These are phyloP conservation scores for Pistacia vera DNA, from an alignment of 345 rosid genomes.

Conservation along the genomic window DNA sequence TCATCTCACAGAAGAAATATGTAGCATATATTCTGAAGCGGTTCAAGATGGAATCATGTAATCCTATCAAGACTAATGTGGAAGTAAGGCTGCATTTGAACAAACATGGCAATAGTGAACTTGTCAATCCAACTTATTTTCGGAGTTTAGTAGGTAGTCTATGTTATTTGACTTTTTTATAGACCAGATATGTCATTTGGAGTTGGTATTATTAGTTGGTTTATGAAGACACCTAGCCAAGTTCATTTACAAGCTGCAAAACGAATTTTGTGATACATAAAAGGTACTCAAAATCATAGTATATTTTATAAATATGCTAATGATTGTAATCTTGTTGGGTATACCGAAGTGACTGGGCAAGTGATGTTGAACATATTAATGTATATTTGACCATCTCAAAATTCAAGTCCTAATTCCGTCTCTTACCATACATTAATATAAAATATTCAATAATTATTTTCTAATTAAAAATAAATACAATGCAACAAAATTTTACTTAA, in stretches of 20 bases:
- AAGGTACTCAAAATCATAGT: neutral
- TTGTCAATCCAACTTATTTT: neutral
- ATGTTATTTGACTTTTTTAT: neutral
- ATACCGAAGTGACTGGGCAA: neutral
- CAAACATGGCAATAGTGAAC: neutral
- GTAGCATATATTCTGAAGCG: neutral
- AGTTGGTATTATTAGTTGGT: conserved; percentile 11
- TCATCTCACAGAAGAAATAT: neutral
- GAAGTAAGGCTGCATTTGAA: conserved; percentile 2
- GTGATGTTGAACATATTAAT: neutral
- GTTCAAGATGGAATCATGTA: conserved; percentile 8
- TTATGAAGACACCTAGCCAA: conserved; percentile 2
- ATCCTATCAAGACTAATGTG: neutral
- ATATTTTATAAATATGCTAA: neutral
- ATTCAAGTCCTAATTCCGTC: too few species aligned
- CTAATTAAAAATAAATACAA: too few species aligned
- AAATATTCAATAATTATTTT: too few species aligned
- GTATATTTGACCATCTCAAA: too few species aligned
- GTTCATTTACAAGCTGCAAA: neutral
- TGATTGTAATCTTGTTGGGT: neutral
- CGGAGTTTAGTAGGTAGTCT: conserved; percentile 7
- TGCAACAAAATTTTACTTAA: too few species aligned
- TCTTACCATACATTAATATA: too few species aligned
- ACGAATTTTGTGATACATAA: neutral
- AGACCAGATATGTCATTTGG: neutral